Evolutionary conservation across 257 asterid genomes (phyloP).

Genomic region (Dorcoceras hygrometricum): DNA sequence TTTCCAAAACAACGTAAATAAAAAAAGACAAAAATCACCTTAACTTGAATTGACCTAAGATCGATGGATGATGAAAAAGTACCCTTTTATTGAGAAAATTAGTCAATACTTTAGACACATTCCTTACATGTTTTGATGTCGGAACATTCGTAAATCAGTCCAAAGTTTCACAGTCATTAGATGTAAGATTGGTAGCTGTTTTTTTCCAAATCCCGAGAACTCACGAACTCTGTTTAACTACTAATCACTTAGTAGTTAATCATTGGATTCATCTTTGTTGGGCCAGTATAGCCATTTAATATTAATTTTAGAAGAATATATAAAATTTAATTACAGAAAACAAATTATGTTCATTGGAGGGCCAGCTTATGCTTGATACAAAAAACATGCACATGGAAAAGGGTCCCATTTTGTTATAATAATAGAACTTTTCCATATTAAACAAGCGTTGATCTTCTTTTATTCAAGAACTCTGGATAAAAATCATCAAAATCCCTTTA

Average conservation of each 20-base stretch:
- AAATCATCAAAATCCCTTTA: slow-evolving; percentile 26
- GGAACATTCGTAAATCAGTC: slow-evolving; percentile 42
- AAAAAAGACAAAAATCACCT: background rate
- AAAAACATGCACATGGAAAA: slow-evolving; percentile 41
- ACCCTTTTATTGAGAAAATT: background rate
- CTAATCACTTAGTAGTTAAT: slow-evolving; percentile 34
- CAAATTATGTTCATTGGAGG: background rate
- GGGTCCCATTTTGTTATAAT: slow-evolving; percentile 33
- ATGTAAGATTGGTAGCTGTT: slow-evolving; percentile 38
- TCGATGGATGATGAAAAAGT: background rate
- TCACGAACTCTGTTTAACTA: slow-evolving; percentile 44
- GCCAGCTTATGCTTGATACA: background rate
- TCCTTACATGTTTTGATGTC: slow-evolving; percentile 61
- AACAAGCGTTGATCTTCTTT: slow-evolving; percentile 35
- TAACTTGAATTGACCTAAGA: background rate
- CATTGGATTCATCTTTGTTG: slow-evolving; percentile 31
- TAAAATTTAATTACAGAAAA: background rate
- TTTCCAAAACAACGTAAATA: no score
- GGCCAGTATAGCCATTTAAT: background rate
- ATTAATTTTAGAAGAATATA: no score
- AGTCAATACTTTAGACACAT: background rate
- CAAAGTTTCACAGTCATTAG: slow-evolving; percentile 51
- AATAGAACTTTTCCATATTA: slow-evolving; percentile 35
- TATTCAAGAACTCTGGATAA: slow-evolving; percentile 36
- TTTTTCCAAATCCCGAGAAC: slow-evolving; percentile 44